Base-by-base conservation (phyloP, 2,329 filamentous ascomycete species). In the Aureobasidium musti region DNA sequence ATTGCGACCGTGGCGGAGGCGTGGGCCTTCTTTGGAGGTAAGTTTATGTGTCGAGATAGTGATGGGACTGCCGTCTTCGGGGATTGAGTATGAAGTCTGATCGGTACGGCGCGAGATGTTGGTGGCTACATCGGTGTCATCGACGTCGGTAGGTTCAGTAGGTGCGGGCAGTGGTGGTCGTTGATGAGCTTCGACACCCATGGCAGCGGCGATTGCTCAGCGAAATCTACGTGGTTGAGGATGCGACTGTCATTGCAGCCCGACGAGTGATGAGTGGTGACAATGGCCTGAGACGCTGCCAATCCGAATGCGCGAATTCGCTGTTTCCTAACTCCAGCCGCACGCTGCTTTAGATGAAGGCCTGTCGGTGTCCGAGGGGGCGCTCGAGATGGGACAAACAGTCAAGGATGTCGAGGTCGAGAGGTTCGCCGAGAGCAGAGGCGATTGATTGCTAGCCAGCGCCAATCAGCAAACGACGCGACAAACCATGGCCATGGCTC, bases 61-160 rank as follows among this genome's bases (percentile, higher is more conserved):
- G 74, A 99, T 89, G 49, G 93, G 92, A 63, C 91, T 94, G 76
- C 91, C 91, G 86, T 95, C 91, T 74, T 92, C 90, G 67, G 91
- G 91, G 61, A 95, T 85, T 43, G 89, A 92, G 78, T 91, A 93
- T 64, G 89, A 88, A 3, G 90, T 91, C 73, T 86, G 80, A 77
- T 90, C 77, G 86, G 86, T 88, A 68, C 86, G 83, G 69, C 85
- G 84, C 69, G 90, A 92, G 71, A 90, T 76, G 78, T 91, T 89
- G 72, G 87, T 87, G 67, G 84, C 86, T 69, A 90, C 75, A 71
- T 85, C 83, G 71, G 82, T 82, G 28, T 63, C 65, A 74, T 77
- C 45, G 64, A 66, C 77, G 73, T 79, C 77, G 68, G 83, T 83
- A 71, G 86, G 87, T 75, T 89, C 89, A 76, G 91, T 94, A 71